Percentiles rank a stretch among this genome's conserved stretches.
These are phyloP conservation scores for Arthrobotrys sinensis DNA, from an alignment of 2,329 filamentous ascomycete genomes.

Conservation along the genomic window DNA sequence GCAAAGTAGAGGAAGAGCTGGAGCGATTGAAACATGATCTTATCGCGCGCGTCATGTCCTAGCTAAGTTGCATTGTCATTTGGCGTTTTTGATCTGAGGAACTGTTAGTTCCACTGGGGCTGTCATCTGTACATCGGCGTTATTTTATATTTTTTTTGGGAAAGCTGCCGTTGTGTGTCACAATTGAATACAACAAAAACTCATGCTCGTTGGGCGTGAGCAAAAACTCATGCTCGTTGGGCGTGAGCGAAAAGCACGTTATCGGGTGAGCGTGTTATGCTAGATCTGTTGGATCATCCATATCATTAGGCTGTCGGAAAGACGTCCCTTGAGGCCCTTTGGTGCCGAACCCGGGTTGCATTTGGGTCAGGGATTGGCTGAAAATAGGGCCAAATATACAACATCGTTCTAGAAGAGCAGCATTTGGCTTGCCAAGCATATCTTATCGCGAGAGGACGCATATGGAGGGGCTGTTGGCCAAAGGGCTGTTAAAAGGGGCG, in stretches of 20 bases:
- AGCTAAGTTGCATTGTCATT: constrained; percentile 4
- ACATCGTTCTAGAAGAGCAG: constrained; percentile 49
- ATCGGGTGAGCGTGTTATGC: constrained; percentile 16
- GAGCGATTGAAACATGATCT: constrained; percentile 51
- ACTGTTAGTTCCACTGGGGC: constrained; percentile 3
- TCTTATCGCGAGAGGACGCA: constrained; percentile 49
- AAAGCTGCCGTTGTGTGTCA: constrained; percentile 8
- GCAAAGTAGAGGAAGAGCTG: constrained; percentile 51
- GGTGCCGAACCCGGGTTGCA: constrained; percentile 1
- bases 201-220: background rate
- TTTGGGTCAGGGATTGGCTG: constrained; percentile 40
- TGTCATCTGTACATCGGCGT: background rate
- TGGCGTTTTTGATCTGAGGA: constrained; percentile 6
- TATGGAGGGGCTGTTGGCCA: constrained; percentile 36
- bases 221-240: background rate
- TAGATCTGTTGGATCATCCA: constrained; percentile 10
- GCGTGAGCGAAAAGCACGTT: constrained; percentile 23
- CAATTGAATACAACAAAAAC: constrained; percentile 9
- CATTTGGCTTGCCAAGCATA: constrained; percentile 46
- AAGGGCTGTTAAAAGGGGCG: constrained; percentile 36
- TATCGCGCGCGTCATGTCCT: constrained; percentile 58
- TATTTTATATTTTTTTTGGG: constrained; percentile 10
- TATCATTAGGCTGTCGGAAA: constrained; percentile 42
- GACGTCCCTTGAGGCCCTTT: constrained; percentile 36
- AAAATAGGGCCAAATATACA: constrained; percentile 58